These are phyloP conservation scores for Rhizopogon parksii DNA, from an alignment of 1,284 basidiomycete genomes.

Conservation along the genomic window DNA sequence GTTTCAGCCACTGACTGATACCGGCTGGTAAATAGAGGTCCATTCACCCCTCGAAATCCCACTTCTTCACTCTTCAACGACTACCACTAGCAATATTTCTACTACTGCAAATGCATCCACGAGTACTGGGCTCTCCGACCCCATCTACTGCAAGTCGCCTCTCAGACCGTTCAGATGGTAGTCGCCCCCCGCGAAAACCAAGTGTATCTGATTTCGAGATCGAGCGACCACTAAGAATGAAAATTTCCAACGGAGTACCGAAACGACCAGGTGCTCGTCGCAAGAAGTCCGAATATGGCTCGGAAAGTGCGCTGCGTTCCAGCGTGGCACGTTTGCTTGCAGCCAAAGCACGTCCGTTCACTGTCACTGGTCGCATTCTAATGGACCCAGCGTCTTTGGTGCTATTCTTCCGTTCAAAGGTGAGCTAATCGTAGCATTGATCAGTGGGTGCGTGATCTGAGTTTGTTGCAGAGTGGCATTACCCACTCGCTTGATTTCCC, in stretches of 20 bases:
- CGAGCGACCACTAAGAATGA: conserved; percentile 42
- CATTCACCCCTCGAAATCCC: background rate
- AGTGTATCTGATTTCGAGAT: conserved; percentile 50
- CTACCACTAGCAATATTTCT: conserved; percentile 8
- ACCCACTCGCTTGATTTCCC: conserved; percentile 77
- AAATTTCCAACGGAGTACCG: conserved; percentile 26
- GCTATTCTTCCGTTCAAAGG: conserved; percentile 75
- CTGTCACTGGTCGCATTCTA: conserved; percentile 62
- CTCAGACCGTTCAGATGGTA: conserved; percentile 28
- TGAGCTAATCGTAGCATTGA: conserved; percentile 26
- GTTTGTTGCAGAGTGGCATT: conserved; percentile 53
- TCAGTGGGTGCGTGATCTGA: conserved; percentile 1
- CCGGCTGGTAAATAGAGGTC: conserved; percentile 25
- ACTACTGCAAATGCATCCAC: conserved; percentile 19
- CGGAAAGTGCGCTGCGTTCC: conserved; percentile 49
- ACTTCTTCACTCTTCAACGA: conserved; percentile 5
- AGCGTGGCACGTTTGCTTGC: conserved; percentile 50
- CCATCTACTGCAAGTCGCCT: conserved; percentile 28
- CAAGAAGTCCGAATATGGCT: conserved; percentile 36
- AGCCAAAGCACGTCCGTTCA: conserved; percentile 57
- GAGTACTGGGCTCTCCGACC: conserved; percentile 25
- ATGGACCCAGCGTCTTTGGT: conserved; percentile 60
- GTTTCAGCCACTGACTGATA: conserved; percentile 3
- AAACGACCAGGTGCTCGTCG: conserved; percentile 27
- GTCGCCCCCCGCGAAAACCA: conserved; percentile 27